Evolutionary conservation across 192 early-diverging fungal species (phyloP).

Genomic region (Gigaspora rosea): DNA sequence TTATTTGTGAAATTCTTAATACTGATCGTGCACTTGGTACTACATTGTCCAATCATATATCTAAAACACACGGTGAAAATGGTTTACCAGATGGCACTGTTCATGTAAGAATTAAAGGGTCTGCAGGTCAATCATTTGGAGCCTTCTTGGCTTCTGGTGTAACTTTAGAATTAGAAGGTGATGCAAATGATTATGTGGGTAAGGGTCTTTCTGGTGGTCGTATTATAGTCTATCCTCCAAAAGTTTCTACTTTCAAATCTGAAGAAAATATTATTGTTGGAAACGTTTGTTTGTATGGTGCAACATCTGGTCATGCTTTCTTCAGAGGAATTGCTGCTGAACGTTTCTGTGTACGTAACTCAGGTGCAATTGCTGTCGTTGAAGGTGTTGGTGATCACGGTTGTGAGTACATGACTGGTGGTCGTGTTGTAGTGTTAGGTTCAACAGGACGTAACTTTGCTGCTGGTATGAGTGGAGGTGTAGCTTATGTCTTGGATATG

Average conservation of each 20-base stretch:
- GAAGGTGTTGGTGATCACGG: conserved; percentile 99
- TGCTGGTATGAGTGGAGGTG: conserved; percentile 97
- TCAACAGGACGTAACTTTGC: conserved; percentile 95
- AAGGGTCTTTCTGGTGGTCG: conserved; percentile 96
- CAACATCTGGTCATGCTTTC: conserved; percentile 88
- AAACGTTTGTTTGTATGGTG: conserved; percentile 97
- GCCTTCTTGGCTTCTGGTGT: conserved; percentile 92
- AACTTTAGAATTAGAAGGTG: conserved; percentile 91
- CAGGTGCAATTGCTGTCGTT: conserved; percentile 92
- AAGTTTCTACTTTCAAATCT: conserved; percentile 71
- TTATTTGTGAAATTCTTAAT: conserved; percentile 77
- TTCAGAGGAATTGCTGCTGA: conserved; percentile 94
- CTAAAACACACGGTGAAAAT: conserved; percentile 69
- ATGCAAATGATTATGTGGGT: conserved; percentile 99
- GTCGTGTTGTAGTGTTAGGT: conserved; percentile 88
- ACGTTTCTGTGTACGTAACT: conserved; percentile 97
- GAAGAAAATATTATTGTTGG: conserved; percentile 93
- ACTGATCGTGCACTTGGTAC: conserved; percentile 95
- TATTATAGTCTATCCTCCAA: conserved; percentile 89
- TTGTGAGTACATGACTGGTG: conserved; percentile 99
- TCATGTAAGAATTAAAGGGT: conserved; percentile 82
- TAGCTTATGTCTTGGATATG: conserved; percentile 88
- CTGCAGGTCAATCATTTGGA: conserved; percentile 95
- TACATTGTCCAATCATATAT: conserved; percentile 89
- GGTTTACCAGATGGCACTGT: conserved; percentile 90